Conservation (phyloP, 2,329 filamentous ascomycete species). For the Diaporthe sp. region DNA sequence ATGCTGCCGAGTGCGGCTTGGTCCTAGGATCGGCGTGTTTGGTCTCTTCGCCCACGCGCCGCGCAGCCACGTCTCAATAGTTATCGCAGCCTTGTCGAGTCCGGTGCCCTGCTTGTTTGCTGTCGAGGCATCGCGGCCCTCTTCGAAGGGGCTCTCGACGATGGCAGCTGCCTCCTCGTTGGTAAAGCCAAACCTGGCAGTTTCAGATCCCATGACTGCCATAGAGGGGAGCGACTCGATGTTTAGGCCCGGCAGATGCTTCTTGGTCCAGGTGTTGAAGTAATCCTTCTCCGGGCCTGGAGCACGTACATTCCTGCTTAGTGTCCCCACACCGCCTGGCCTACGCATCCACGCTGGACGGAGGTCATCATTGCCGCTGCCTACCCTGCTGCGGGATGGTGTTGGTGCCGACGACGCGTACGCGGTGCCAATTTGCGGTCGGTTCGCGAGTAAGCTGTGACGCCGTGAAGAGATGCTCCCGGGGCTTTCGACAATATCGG, state of each 20-base stretch:
- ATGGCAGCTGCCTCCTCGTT: conserved; percentile 52
- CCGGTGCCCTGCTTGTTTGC: conserved; percentile 60
- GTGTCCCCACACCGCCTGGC: conserved; percentile 88
- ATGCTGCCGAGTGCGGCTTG: conserved; percentile 35
- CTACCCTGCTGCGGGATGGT: conserved; percentile 49
- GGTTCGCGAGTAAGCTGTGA: conserved; percentile 52
- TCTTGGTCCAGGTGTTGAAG: conserved; percentile 84
- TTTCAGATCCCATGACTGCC: conserved; percentile 71
- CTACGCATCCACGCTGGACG: conserved; percentile 76
- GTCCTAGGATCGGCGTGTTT: conserved; percentile 58
- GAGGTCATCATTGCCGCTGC: conserved; percentile 51
- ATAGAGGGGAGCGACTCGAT: conserved; percentile 76
- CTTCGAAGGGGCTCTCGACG: conserved; percentile 62
- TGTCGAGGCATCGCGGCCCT: conserved; percentile 55
- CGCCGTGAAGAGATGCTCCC: conserved; percentile 52
- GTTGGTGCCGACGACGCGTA: conserved; percentile 41
- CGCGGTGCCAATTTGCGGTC: conserved; percentile 46
- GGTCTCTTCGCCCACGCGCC: conserved; percentile 78
- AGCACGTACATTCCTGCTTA: conserved; percentile 75
- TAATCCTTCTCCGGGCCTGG: conserved; percentile 88
- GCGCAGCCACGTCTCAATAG: conserved; percentile 90
- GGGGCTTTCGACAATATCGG: conserved; percentile 47
- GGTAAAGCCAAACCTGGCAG: conserved; percentile 66
- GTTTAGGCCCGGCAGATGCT: conserved; percentile 83
- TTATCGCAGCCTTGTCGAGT: conserved; percentile 86